Conservation (phyloP, 2,329 filamentous ascomycete genomes). For the Colletotrichum cuscutae region DNA sequence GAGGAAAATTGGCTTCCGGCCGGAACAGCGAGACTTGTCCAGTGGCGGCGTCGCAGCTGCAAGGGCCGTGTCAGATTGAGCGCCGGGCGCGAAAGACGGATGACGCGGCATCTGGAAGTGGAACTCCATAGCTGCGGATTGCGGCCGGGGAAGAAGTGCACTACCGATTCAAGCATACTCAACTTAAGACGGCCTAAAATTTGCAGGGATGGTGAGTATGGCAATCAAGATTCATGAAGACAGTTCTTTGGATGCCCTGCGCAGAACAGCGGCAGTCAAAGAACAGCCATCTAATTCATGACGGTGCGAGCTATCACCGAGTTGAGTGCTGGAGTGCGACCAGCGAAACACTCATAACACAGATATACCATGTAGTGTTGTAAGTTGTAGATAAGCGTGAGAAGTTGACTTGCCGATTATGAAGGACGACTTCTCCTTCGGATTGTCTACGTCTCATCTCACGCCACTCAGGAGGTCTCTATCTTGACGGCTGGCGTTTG, state of each 20-base stretch:
- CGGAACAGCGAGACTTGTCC: constrained; percentile 70
- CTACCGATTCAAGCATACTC: constrained; percentile 74
- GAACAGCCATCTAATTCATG: not conserved
- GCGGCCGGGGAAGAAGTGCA: constrained; percentile 73
- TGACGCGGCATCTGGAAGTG: not conserved
- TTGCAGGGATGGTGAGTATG: not conserved
- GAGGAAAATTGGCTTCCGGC: constrained; percentile 64
- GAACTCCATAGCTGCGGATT: constrained; percentile 60
- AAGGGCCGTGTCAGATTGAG: not conserved
- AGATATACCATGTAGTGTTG: not conserved
- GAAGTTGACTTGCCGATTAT: not conserved
- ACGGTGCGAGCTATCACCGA: not conserved
- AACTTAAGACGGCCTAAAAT: not conserved
- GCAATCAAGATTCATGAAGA: not conserved
- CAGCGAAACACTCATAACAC: not conserved
- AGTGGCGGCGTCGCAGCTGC: constrained; percentile 63
- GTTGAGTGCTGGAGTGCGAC: not conserved
- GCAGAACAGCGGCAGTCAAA: not conserved
- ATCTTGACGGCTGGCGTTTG: not conserved
- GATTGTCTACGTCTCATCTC: not conserved
- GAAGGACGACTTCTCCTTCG: not conserved
- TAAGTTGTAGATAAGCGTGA: not conserved
- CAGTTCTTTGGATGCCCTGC: not conserved
- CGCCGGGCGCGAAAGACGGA: not conserved
- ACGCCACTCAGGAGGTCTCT: not conserved